These are phyloP conservation scores for Termitomyces sp. DNA, from an alignment of 768 basidiomycete species.

Conservation along the genomic window DNA sequence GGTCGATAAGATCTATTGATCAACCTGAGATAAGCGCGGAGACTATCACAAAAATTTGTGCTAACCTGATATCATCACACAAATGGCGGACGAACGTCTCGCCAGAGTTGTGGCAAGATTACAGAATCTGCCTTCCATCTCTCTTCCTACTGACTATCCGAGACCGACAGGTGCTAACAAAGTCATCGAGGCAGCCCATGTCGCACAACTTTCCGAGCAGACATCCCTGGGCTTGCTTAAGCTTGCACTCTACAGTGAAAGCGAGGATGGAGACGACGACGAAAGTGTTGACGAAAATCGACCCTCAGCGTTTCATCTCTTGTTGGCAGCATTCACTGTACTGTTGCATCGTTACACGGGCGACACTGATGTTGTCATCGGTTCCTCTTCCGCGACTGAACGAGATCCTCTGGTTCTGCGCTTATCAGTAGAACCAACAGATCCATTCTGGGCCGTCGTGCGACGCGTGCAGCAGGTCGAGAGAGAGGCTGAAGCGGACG, in stretches of 20 bases:
- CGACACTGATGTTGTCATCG: conserved; percentile 91
- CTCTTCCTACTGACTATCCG: conserved; percentile 95
- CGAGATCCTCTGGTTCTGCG: conserved; percentile 83
- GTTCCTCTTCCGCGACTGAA: conserved; percentile 75
- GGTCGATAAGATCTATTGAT: conserved; percentile 1
- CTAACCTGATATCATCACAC: neutral
- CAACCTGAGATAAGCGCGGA: neutral
- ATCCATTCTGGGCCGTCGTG: conserved; percentile 89
- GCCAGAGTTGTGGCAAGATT: conserved; percentile 62
- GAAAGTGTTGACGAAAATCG: conserved; percentile 36
- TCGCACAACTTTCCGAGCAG: conserved; percentile 68
- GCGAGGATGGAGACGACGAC: conserved; percentile 50
- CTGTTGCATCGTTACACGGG: conserved; percentile 94
- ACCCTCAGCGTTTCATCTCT: conserved; percentile 87
- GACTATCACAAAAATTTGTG: neutral
- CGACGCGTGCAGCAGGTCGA: conserved; percentile 83
- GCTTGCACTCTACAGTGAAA: conserved; percentile 72
- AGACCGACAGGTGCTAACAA: conserved; percentile 70
- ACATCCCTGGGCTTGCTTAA: conserved; percentile 79
- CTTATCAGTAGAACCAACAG: conserved; percentile 76
- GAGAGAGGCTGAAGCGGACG: conserved; percentile 77
- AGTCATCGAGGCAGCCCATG: conserved; percentile 82
- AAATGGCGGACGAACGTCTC: conserved; percentile 48
- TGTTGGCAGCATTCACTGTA: conserved; percentile 89
- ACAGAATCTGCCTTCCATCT: conserved; percentile 83